Percentiles rank a stretch among this genome's conserved stretches.
These are phyloP conservation scores for Pythium biforme DNA, from an alignment of 352 stramenopile species.

Conservation along the genomic window DNA sequence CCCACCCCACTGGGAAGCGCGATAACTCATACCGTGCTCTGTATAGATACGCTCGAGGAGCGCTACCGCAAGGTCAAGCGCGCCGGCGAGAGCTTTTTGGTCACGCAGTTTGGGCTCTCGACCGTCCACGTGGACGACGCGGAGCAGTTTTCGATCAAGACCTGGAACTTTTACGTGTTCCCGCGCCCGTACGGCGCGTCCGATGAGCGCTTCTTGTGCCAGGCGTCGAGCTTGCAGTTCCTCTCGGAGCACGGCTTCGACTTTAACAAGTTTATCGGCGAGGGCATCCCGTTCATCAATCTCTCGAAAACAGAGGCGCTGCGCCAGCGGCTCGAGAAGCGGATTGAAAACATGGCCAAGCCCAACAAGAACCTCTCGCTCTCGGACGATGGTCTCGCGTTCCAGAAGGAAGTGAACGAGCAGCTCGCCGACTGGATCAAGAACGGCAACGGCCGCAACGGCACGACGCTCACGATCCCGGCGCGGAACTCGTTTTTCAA, in stretches of 20 bases:
- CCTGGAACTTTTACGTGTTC: constrained; percentile 89
- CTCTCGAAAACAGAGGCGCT: constrained; percentile 47
- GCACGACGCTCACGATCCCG: constrained; percentile 47
- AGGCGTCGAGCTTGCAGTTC: constrained; percentile 80
- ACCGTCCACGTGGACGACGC: constrained; percentile 64
- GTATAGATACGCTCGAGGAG: constrained; percentile 66
- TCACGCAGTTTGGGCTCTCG: constrained; percentile 82
- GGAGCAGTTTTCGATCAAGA: constrained; percentile 61
- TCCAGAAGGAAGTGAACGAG: constrained; percentile 37
- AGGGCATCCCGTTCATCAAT: constrained; percentile 81
- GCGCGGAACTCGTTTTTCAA: constrained; percentile 71
- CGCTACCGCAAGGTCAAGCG: constrained; percentile 74
- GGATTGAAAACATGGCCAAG: constrained; percentile 58
- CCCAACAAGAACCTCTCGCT: constrained; percentile 57
- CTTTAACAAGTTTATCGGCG: constrained; percentile 84
- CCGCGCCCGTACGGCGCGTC: constrained; percentile 56
- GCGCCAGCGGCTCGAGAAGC: constrained; percentile 51
- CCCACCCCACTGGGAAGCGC: no score
- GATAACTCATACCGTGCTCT: no score
- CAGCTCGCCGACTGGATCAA: constrained; percentile 56
- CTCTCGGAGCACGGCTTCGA: constrained; percentile 83
- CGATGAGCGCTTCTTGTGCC: constrained; percentile 79
- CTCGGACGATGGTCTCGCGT: constrained; percentile 39
- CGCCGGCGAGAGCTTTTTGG: constrained; percentile 74
- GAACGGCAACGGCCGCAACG: constrained; percentile 43